Conservation (phyloP, 306 rosid genomes). For the Ceratonia siliqua region DNA sequence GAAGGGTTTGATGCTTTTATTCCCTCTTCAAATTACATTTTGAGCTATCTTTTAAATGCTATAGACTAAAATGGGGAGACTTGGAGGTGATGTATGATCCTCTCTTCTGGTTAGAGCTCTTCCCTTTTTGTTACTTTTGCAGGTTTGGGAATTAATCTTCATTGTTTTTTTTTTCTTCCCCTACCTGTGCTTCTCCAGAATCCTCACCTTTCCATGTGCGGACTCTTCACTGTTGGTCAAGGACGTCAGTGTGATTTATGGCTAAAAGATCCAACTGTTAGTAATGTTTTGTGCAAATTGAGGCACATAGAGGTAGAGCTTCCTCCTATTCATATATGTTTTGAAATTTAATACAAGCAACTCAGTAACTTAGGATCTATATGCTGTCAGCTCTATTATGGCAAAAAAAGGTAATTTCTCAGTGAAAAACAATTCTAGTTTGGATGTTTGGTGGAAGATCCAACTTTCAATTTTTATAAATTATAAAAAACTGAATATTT, state of each 20-base stretch:
- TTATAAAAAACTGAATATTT: not conserved
- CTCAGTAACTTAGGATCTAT: slow-evolving; percentile 10
- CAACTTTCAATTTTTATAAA: not conserved
- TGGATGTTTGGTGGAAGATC: not conserved
- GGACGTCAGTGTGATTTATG: slow-evolving; percentile 70
- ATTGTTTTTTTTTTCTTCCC: no score
- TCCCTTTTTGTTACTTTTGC: slow-evolving; percentile 23
- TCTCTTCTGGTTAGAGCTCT: slow-evolving; percentile 16
- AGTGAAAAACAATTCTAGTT: not conserved
- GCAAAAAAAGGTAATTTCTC: not conserved
- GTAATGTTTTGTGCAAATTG: slow-evolving; percentile 74
- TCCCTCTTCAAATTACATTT: not conserved
- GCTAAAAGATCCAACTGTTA: slow-evolving; percentile 70
- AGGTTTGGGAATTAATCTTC: slow-evolving; percentile 36
- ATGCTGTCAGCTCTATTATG: slow-evolving; percentile 9
- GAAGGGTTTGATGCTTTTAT: not conserved
- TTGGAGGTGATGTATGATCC: slow-evolving; percentile 12
- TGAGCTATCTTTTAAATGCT: not conserved
- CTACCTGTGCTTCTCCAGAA: slow-evolving; percentile 61
- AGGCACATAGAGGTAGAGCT: slow-evolving; percentile 70
- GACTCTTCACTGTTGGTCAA: slow-evolving; percentile 81
- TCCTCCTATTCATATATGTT: slow-evolving; percentile 2
- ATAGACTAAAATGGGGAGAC: slow-evolving; percentile 11
- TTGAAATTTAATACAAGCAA: slow-evolving; percentile 18
- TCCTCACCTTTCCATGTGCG: slow-evolving; percentile 61